Evolutionary conservation across 1,284 basidiomycete species (phyloP), one percentile per base, ranked within the genome.

Genomic region (Papiliotrema fonsecae): DNA sequence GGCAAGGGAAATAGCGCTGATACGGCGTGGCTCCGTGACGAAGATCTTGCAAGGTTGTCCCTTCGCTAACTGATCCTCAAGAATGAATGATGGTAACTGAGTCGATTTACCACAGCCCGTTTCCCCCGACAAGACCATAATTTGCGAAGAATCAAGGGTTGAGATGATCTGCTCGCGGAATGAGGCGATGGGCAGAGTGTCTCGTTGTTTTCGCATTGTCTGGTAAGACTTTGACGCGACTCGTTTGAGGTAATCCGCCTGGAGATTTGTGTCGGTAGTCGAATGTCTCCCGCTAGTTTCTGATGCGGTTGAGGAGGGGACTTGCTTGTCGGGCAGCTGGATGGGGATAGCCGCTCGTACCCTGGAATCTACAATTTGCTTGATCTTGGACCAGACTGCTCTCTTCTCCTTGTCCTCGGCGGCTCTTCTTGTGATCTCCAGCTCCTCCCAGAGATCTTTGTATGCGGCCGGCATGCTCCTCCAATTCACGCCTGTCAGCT

Each of bases 91-190:
- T 1, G 96, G 96, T 3, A 98, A 82, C 75, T 98, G 96, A 0
- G 96, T 98, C 1, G 93, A 97, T 75, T 99, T 99, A 14, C 94
- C 96, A 64, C 91, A 99, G 60, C 96, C 96, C 4, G 96, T 99
- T 76, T 98, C 96, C 38, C 96, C 96, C 62, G 91, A 94, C 1
- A 99, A 78, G 0, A 98, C 92, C 34, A 97, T 78, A 16, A 97
- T 82, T 64, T 96, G 93, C 5, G 84, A 84, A n/a, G 77, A 72
- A 41, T 87, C 84, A 39, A 98, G 75, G 0, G 81, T 79, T 5
- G 82, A 76, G 19, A 89, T 75, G 46, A 98, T 96, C 40, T 82
- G 74, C 4, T 86, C 69, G 26, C 90, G 82, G 74, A 90, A 93
- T 16, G 79, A 77, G 11, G 92, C 88, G 61, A 99, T 98, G 0